A percentile compares a stretch with the other conserved stretches of the same genome.
phyloP scores from a whole-genome alignment of 768 basidiomycete genomes.

The Dioszegia hungarica region DNA sequence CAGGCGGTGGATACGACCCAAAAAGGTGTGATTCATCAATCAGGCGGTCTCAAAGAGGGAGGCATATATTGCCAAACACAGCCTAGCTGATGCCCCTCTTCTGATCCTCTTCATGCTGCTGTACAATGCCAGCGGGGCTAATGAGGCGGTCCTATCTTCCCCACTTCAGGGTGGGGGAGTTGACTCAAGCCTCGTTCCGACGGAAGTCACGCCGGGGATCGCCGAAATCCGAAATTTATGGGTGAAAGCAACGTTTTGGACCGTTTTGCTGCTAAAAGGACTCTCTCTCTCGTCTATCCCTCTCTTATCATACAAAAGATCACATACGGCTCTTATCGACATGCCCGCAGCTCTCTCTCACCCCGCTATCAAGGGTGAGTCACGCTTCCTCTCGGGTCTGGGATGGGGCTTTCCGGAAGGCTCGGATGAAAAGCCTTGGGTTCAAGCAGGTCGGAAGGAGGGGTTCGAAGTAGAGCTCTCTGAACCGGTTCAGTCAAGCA shows the following conservation, averaged over 20 bases:
- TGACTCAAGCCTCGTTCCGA: background rate
- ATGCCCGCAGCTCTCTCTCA: slow-evolving; percentile 43
- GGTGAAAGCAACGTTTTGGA: no score
- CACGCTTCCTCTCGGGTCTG: background rate
- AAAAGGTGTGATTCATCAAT: no score
- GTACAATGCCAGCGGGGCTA: no score
- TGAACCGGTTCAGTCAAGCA: no score
- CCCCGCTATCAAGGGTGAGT: slow-evolving; percentile 49
- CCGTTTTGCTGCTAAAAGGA: background rate
- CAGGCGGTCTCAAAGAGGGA: no score
- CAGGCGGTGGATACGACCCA: no score
- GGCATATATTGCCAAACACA: no score
- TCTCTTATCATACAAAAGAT: background rate
- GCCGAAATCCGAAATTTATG: slow-evolving; percentile 9
- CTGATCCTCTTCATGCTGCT: no score
- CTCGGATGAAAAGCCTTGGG: background rate
- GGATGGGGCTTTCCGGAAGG: background rate
- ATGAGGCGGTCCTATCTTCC: no score
- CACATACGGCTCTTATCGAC: background rate
- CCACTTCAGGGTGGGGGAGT: no score
- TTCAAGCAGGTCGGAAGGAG: background rate
- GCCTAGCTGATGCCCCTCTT: no score
- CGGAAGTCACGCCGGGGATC: slow-evolving; percentile 1
- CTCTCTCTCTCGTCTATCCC: background rate
- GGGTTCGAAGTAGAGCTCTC: no score